These are phyloP conservation scores for Metschnikowia colocasiae DNA, from an alignment of 805 yeast genomes.

Conservation along the genomic window DNA sequence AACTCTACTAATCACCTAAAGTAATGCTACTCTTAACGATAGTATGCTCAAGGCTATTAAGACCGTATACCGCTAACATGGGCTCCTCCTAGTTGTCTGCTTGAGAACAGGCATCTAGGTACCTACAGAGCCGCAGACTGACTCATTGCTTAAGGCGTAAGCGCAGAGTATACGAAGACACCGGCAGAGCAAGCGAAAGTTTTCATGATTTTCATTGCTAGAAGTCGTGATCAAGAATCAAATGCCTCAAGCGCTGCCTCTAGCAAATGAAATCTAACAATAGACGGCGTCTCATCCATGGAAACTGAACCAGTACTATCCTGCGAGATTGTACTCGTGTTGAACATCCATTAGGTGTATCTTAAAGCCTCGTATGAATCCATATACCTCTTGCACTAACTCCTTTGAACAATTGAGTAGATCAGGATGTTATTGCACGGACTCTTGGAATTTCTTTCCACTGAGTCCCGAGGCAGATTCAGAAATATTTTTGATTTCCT, in stretches of 20 bases:
- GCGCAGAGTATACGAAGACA: too few relatives aligned
- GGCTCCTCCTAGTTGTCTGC: too few relatives aligned
- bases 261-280: constrained; percentile 5
- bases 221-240: constrained; percentile 9
- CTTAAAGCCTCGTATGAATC: constrained; percentile 33
- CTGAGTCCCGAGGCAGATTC: background rate
- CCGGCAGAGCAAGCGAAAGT: too few relatives aligned
- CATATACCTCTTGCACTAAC: constrained; percentile 38
- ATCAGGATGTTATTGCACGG: constrained; percentile 24
- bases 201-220: constrained; percentile 8
- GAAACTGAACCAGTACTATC: background rate
- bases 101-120: too few relatives aligned
- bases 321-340: constrained; percentile 7
- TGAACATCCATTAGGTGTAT: constrained; percentile 28
- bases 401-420: constrained; percentile 33
- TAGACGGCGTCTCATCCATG: background rate
- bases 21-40: too few relatives aligned
- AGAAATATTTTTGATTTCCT: constrained; percentile 4
- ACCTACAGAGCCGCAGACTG: too few relatives aligned
- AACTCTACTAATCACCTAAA: too few relatives aligned
- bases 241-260: constrained; percentile 6
- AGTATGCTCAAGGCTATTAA: too few relatives aligned
- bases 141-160: too few relatives aligned
- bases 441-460: constrained; percentile 16
- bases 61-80: too few relatives aligned